Evolutionary conservation across 2,329 filamentous ascomycete genomes (phyloP), one percentile per base, ranked within the genome.

Genomic region (Microdochium bolleyi): DNA sequence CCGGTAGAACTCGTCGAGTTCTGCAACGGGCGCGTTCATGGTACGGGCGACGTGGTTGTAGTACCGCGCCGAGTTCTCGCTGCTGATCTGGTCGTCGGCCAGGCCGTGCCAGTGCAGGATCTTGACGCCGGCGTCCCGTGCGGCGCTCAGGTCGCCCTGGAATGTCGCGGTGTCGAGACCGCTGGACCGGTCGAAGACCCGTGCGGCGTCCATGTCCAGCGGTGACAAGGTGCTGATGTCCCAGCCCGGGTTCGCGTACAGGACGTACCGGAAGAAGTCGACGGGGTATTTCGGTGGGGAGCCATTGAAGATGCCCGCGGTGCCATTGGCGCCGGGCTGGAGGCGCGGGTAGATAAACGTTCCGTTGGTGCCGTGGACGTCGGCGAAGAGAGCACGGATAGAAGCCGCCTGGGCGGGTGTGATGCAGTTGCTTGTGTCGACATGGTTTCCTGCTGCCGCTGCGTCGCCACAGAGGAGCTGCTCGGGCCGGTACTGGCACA

Each of bases 271-370:
- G 72, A 71, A 77, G 58, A 75, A 71, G 9, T 61, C 61, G 10
- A 69, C 68, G 5, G 41, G 41, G 55, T 73, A 75, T 1, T 62
- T 60, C 56, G 72, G 73, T 2, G 69, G 61, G 4, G 53, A 25
- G 50, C 70, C 71, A 37, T 60, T 65, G 50, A 73, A 68, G 8
- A 72, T 56, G 48, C 24, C 14, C 10, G 14, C 5, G n/a, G 48
- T 49, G 24, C 8, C 24, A 14, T 30, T 49, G 7, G 24, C 48
- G 13, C 48, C 48, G 13, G 72, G 73, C 50, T 74, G 68, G 56
- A 77, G 68, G 25, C 70, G 67, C 3, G 75, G 74, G 60, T 72
- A 77, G 21, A 76, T 66, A 2, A 77, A 61, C 3, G 66, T 62
- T 30, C 74, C 74, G 22, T 70, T 61, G 16, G 60, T 62, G 51